Evolutionary conservation across 2,329 filamentous ascomycete genomes (phyloP).

Genomic region (Stachybotrys echinatus): DNA sequence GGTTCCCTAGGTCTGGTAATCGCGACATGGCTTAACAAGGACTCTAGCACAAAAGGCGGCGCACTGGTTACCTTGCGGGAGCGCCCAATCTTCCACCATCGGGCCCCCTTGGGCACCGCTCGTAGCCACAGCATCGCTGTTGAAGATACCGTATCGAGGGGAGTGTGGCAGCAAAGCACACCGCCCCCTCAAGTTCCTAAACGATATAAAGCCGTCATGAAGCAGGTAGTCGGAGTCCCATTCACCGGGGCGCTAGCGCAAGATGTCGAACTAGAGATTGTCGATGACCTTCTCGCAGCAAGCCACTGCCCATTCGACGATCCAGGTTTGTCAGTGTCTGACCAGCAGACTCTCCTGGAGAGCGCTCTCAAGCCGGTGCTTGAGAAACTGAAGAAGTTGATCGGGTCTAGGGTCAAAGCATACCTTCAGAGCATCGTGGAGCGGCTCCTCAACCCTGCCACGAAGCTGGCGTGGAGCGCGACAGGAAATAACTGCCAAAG

Average conservation of each 20-base stretch:
- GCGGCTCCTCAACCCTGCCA: conserved; percentile 18
- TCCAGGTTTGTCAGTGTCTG: too few species aligned
- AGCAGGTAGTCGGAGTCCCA: conserved; percentile 31
- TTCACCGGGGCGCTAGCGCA: conserved; percentile 23
- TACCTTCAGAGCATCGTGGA: conserved; percentile 24
- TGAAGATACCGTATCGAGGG: conserved; percentile 10
- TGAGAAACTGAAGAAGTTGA: neutral
- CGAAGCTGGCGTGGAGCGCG: conserved; percentile 23
- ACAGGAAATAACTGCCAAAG: conserved; percentile 30
- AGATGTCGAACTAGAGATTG: conserved; percentile 17
- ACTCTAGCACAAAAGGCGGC: conserved; percentile 15
- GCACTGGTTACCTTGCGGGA: conserved; percentile 19
- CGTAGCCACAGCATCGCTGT: conserved; percentile 7
- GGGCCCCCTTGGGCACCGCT: neutral
- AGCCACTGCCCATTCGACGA: conserved; percentile 1
- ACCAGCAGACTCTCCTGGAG: too few species aligned
- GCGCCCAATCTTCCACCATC: conserved; percentile 13
- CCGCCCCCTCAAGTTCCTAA: conserved; percentile 13
- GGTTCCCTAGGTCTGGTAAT: conserved; percentile 6
- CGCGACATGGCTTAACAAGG: conserved; percentile 1
- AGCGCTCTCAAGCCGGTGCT: too few species aligned
- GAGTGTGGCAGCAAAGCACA: conserved; percentile 9
- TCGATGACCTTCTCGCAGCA: conserved; percentile 13
- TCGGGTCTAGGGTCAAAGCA: conserved; percentile 9
- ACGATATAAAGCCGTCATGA: conserved; percentile 31